phyloP scores from a whole-genome alignment of 441 rosid genomes.

The Populus hybrid region DNA sequence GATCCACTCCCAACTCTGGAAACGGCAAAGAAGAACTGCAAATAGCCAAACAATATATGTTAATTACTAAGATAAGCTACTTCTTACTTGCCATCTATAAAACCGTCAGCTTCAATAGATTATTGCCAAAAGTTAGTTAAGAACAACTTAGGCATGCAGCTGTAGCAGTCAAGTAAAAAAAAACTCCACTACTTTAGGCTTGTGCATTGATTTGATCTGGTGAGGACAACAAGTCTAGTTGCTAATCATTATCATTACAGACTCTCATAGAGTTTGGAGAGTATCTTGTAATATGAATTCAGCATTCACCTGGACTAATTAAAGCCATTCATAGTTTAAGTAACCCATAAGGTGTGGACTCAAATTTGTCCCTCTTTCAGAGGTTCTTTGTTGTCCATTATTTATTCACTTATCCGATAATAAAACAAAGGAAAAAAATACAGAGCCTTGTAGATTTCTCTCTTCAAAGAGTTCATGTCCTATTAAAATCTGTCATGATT shows the following conservation, averaged over 20 bases:
- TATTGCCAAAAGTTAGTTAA: neutral
- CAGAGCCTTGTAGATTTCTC: neutral
- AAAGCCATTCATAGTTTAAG: neutral
- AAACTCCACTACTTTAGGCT: neutral
- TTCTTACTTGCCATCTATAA: neutral
- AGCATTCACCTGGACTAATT: neutral
- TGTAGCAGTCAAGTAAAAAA: neutral
- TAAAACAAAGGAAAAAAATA: neutral
- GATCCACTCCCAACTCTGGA: conserved; percentile 99
- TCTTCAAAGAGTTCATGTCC: neutral
- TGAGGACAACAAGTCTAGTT: neutral
- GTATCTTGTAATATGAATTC: neutral
- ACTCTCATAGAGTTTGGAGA: neutral
- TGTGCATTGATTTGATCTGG: neutral
- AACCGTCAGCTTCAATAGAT: neutral
- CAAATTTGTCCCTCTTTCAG: conserved; percentile 3
- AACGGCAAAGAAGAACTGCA: conserved; percentile 99
- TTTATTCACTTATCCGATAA: neutral
- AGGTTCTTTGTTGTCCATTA: conserved; percentile 2
- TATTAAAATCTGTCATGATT: neutral
- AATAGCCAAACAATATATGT: conserved; percentile 28
- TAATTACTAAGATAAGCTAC: conserved; percentile 11
- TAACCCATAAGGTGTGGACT: conserved; percentile 2
- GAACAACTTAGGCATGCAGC: neutral
- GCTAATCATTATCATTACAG: neutral